Evolutionary conservation across 805 yeast genomes (phyloP), one percentile per base, ranked within the genome.

Genomic region (Ogataea trehaloabstinens): DNA sequence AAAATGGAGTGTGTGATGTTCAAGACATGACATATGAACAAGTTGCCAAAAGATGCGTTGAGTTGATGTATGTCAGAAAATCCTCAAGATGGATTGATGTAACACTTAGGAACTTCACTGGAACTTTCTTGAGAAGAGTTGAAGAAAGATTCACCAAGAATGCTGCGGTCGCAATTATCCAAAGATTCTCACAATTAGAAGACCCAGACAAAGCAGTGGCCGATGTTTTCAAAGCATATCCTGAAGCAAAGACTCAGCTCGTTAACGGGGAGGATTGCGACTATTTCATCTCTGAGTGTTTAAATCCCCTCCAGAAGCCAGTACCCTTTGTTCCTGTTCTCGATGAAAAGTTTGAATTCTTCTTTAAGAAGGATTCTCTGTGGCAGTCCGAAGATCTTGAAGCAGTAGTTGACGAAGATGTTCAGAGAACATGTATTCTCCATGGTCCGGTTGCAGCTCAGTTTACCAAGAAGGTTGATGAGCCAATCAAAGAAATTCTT

Each of bases 401-500:
- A 63, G 86, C 97, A 44, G 98, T 93, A 60, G 90, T 87, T 50
- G 98, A 76, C 52, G 88, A 85, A 57, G 99, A 93, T 63, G 98
- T 93, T 46, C 90, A 90, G 67, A 85, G 99, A 76, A 91, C 97
- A n/a, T 95, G 99, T 85, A 89, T 93, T 52, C 76, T 93, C 58
- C 96, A 89, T 57, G 98, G 99, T 55, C 99, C 99, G 37, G 98
- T 93, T 52, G 95, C 99, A 55, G 96, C 96, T 54, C 89, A 82
- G 68, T 90, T 71, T 73, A 82, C 97, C 54, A 85, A 75, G 56
- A 72, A 74, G 59, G 93, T 86, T 45, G 82, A 93, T 60, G 96
- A 88, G 70, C 98, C 99, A 56, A 86, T 93, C 59, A 82, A 85
- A 66, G 85, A 84, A 31, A 89, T 93, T 53, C 68, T 93, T 68